These are phyloP conservation scores for Haberlea rhodopensis DNA, from an alignment of 257 asterid genomes.

Conservation along the genomic window DNA sequence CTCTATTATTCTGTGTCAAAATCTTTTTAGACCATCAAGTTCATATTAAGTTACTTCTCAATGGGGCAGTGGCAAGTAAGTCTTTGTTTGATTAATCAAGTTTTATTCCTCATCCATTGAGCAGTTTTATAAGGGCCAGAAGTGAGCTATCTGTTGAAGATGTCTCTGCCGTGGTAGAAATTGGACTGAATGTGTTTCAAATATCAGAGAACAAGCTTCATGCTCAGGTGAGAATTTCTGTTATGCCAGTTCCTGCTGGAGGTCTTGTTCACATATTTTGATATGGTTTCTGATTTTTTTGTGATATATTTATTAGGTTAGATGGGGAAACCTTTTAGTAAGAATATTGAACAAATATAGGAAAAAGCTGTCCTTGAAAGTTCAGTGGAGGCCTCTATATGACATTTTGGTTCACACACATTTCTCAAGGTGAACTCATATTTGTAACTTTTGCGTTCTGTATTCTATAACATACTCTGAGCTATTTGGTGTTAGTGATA, in stretches of 20 bases:
- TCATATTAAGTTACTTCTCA: constrained; percentile 8
- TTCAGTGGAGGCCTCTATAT: constrained; percentile 89
- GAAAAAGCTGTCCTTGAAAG: constrained; percentile 65
- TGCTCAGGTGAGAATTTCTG: constrained; percentile 61
- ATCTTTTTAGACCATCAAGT: constrained; percentile 13
- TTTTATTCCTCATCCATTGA: constrained; percentile 24
- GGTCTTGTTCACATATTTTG: constrained; percentile 18
- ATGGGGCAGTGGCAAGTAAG: constrained; percentile 17
- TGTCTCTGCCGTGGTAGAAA: constrained; percentile 57
- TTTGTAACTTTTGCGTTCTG: not conserved
- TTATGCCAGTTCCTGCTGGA: constrained; percentile 23
- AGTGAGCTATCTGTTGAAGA: constrained; percentile 80
- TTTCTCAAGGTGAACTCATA: constrained; percentile 67
- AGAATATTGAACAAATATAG: constrained; percentile 76
- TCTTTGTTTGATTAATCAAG: constrained; percentile 28
- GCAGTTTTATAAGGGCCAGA: constrained; percentile 87
- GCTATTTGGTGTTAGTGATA: constrained; percentile 21
- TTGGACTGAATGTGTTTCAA: constrained; percentile 73
- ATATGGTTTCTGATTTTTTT: constrained; percentile 30
- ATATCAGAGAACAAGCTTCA: constrained; percentile 68
- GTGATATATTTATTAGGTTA: constrained; percentile 61
- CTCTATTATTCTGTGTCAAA: not conserved
- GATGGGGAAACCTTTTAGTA: constrained; percentile 94
- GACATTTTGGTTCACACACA: constrained; percentile 76
- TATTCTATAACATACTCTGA: constrained; percentile 19